Evolutionary conservation across 1,139 yeast genomes (phyloP).

Genomic region (Yamadazyma blattariae): DNA sequence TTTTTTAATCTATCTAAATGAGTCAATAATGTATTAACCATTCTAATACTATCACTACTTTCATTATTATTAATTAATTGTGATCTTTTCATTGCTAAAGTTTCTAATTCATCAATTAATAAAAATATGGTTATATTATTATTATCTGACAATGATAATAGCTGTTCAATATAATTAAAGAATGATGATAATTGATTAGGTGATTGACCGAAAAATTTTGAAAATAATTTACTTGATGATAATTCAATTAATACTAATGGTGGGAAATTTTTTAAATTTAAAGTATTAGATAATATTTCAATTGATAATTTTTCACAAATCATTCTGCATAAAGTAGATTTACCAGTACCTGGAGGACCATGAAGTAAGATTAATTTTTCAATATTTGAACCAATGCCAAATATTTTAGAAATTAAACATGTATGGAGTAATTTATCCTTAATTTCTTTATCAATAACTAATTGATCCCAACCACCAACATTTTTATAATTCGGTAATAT

Average conservation of each 20-base stretch:
- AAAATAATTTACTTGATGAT: not conserved
- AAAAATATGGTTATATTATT: not conserved
- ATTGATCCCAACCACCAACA: not conserved
- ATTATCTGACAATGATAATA: not conserved
- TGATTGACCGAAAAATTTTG: not conserved
- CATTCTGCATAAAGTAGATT: not conserved
- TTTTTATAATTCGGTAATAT: not conserved
- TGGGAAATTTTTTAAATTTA: not conserved
- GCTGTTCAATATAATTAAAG: not conserved
- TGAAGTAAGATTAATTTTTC: not conserved
- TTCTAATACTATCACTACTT: not conserved
- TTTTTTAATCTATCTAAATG: not conserved
- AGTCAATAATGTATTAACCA: not conserved
- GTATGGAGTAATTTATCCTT: not conserved
- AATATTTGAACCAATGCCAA: not conserved
- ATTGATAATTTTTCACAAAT: not conserved
- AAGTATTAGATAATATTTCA: not conserved
- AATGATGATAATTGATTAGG: not conserved
- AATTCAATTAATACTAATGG: not conserved
- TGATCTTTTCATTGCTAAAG: not conserved
- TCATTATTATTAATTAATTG: not conserved
- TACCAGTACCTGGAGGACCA: not conserved
- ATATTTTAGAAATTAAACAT: not conserved
- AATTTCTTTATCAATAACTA: not conserved
- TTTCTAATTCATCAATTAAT: not conserved